Percentiles rank a stretch among this genome's conserved stretches.
phyloP scores from a whole-genome alignment of 78 protist genomes.

The Cyanophora paradoxa region DNA sequence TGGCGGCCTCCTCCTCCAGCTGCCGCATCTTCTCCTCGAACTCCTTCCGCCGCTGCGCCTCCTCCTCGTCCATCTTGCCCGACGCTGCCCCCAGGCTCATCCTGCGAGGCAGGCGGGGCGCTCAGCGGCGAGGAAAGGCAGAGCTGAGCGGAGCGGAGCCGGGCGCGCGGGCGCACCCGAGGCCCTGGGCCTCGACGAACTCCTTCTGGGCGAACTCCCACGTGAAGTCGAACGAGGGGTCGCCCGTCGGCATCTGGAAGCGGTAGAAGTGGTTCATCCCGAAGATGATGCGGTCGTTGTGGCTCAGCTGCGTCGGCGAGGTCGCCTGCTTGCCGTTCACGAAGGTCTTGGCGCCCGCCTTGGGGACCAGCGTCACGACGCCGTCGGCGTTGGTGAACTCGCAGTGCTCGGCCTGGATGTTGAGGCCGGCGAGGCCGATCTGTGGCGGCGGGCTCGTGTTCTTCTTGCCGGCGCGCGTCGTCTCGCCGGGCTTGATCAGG shows the following conservation, averaged over 20 bases:
- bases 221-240: too few relatives aligned
- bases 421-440: slow-evolving; percentile 49
- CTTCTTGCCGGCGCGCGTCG: too few relatives aligned
- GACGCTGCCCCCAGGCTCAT: too few relatives aligned
- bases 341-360: neutral
- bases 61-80: too few relatives aligned
- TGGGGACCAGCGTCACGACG: neutral
- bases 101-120: too few relatives aligned
- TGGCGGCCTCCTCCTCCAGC: neutral
- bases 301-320: neutral
- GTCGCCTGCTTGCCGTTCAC: slow-evolving; percentile 30
- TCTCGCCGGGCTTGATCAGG: neutral
- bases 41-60: too few relatives aligned
- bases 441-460: slow-evolving; percentile 4
- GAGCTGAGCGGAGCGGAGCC: too few relatives aligned
- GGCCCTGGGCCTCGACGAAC: neutral
- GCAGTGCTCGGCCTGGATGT: slow-evolving; percentile 50
- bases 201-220: neutral
- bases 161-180: too few relatives aligned
- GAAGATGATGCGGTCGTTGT: slow-evolving; percentile 29
- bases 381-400: neutral
- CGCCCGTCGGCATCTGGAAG: neutral
- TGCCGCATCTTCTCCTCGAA: too few relatives aligned
- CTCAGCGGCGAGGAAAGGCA: too few relatives aligned
- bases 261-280: slow-evolving; percentile 20